A percentile compares a stretch with the other conserved stretches of the same genome.
phyloP scores from a whole-genome alignment of 1,284 basidiomycete genomes.

The Irpex rosettiformis region DNA sequence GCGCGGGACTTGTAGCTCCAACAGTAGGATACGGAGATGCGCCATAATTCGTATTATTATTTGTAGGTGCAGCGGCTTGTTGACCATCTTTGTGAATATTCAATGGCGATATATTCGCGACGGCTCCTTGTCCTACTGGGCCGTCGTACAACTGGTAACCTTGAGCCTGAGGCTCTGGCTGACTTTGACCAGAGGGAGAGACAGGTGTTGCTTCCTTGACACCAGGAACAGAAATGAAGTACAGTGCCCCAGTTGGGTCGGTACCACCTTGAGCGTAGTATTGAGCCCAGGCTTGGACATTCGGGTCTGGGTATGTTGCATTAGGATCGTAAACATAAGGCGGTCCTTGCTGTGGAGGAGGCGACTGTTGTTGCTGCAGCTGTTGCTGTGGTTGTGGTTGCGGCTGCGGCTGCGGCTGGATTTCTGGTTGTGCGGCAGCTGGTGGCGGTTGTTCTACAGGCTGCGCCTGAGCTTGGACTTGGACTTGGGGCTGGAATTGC shows the following conservation, averaged over 20 bases:
- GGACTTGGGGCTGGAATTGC: constrained; percentile 23
- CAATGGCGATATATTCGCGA: constrained; percentile 2
- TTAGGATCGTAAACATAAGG: constrained; percentile 70
- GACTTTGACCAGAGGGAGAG: constrained; percentile 5
- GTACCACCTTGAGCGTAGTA: constrained; percentile 75
- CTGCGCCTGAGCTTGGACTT: constrained; percentile 18
- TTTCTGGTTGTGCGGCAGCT: constrained; percentile 5
- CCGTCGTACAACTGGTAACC: constrained; percentile 1
- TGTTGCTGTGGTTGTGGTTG: constrained; percentile 21
- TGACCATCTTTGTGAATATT: constrained; percentile 3
- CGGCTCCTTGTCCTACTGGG: constrained; percentile 1
- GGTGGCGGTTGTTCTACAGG: constrained; percentile 18
- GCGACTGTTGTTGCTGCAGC: constrained; percentile 20
- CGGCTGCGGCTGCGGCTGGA: constrained; percentile 12
- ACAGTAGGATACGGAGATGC: constrained; percentile 23
- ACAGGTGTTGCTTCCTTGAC: constrained; percentile 41
- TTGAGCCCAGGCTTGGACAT: constrained; percentile 77
- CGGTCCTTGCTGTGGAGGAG: constrained; percentile 41
- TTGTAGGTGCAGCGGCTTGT: constrained; percentile 6
- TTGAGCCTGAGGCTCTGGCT: constrained; percentile 3
- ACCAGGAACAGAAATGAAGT: constrained; percentile 72
- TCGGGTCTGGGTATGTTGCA: constrained; percentile 62
- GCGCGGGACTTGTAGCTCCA: constrained; percentile 13
- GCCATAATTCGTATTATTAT: constrained; percentile 17
- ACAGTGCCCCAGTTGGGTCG: constrained; percentile 67